phyloP scores from a whole-genome alignment of 2,329 filamentous ascomycete species.

The Fonsecaea nubica region DNA sequence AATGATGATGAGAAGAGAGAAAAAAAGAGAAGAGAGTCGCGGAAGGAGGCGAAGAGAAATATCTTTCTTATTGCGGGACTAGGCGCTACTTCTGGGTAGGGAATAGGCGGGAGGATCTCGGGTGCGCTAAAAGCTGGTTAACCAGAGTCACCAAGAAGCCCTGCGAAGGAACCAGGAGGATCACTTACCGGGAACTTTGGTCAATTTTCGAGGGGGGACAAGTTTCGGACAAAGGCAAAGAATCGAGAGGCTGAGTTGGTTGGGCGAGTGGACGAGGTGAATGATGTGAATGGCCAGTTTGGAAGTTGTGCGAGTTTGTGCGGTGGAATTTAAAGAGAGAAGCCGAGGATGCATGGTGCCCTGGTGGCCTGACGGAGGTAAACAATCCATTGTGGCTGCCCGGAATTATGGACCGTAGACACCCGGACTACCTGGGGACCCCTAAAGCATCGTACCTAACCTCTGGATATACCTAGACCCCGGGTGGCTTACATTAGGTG shows the following conservation, averaged over 20 bases:
- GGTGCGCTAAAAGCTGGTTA: conserved; percentile 14
- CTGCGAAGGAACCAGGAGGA: neutral
- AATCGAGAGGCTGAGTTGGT: neutral
- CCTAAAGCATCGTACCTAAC: neutral
- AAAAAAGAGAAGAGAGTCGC: conserved; percentile 17
- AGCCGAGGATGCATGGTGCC: conserved; percentile 34
- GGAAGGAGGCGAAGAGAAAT: conserved; percentile 37
- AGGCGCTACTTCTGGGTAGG: conserved; percentile 3
- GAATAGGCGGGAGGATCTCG: conserved; percentile 3
- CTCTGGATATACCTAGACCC: neutral
- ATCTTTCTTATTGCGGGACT: conserved; percentile 2
- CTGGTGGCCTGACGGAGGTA: neutral
- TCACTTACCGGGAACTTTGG: neutral
- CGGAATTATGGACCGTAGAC: neutral
- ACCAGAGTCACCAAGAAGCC: conserved; percentile 4
- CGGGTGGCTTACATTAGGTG: no score
- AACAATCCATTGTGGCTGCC: neutral
- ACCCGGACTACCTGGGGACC: neutral
- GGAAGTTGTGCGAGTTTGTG: neutral
- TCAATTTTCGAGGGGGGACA: neutral
- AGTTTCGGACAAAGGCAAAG: neutral
- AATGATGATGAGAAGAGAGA: conserved; percentile 38
- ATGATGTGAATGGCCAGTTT: neutral
- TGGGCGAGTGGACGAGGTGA: neutral
- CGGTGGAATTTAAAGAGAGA: conserved; percentile 24